These are phyloP conservation scores for Puccinia polysora DNA, from an alignment of 1,284 basidiomycete species.

Conservation along the genomic window DNA sequence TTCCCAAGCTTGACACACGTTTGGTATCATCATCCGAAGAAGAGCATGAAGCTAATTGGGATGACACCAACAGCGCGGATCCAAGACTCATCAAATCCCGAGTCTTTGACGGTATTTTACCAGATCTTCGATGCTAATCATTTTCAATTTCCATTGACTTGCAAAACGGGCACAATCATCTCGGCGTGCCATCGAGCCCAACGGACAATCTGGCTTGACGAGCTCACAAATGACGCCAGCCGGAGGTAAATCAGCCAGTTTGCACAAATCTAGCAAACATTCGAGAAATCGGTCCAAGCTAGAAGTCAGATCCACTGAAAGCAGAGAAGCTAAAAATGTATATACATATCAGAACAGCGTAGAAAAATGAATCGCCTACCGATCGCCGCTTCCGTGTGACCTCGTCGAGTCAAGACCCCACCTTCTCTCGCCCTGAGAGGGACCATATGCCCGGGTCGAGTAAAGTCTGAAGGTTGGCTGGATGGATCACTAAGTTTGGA, in stretches of 20 bases:
- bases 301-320: background rate
- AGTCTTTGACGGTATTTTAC: conserved; percentile 7
- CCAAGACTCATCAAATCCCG: background rate
- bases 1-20: too few species aligned
- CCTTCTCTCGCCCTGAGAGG: conserved; percentile 81
- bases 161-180: conserved; percentile 91
- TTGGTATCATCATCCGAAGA: background rate
- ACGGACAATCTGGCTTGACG: conserved; percentile 78
- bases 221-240: conserved; percentile 91
- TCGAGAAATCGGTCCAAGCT: background rate
- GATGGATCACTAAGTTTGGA: conserved; percentile 66
- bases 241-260: conserved; percentile 67
- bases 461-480: conserved; percentile 69
- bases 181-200: conserved; percentile 89
- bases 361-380: conserved; percentile 55
- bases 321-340: background rate
- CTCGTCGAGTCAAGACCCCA: conserved; percentile 75
- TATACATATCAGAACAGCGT: background rate
- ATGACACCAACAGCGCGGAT: background rate
- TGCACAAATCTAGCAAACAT: conserved; percentile 66
- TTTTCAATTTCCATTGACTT: conserved; percentile 81
- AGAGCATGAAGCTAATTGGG: background rate
- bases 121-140: conserved; percentile 68
- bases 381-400: conserved; percentile 87
- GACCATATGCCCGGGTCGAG: conserved; percentile 89